Evolutionary conservation across 139 green algal genomes (phyloP).

Genomic region (Chlorella vulgaris): DNA sequence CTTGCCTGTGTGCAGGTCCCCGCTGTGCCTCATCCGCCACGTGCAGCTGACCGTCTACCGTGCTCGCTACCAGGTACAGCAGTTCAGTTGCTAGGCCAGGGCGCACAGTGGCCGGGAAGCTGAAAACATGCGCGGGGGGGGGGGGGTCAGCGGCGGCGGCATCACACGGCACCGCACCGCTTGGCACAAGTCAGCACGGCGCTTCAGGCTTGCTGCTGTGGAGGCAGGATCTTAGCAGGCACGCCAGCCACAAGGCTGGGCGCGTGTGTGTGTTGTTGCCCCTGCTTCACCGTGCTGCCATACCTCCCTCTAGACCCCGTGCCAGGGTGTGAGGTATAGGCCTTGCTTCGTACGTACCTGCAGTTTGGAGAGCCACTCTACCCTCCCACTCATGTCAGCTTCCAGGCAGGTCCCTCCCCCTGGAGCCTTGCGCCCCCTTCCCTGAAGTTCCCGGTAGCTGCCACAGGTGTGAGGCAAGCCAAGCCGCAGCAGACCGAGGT

Average conservation of each 20-base stretch:
- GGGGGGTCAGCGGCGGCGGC: background rate
- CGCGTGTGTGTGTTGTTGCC: no score
- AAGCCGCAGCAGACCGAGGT: rapidly evolving
- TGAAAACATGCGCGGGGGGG: background rate
- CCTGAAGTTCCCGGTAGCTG: conserved; percentile 14
- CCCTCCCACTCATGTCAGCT: conserved; percentile 32
- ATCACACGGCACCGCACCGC: background rate
- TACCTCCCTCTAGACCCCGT: no score
- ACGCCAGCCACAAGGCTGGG: no score
- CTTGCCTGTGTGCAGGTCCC: conserved; percentile 7
- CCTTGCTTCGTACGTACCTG: background rate
- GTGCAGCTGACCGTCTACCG: conserved; percentile 28
- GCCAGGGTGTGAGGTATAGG: no score
- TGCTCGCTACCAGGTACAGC: conserved; percentile 34
- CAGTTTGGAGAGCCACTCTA: conserved; percentile 38
- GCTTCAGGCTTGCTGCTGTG: background rate
- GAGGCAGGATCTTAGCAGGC: no score
- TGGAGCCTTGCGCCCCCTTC: conserved; percentile 18
- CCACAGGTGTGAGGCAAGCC: conserved; percentile 12
- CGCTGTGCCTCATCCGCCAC: conserved; percentile 28
- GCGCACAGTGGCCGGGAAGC: background rate
- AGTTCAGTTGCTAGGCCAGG: no score
- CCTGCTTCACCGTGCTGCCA: no score
- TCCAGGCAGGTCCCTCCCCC: conserved; percentile 20
- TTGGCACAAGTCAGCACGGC: background rate